Evolutionary conservation across 306 rosid species (phyloP).

Genomic region (Nissolia schottii): DNA sequence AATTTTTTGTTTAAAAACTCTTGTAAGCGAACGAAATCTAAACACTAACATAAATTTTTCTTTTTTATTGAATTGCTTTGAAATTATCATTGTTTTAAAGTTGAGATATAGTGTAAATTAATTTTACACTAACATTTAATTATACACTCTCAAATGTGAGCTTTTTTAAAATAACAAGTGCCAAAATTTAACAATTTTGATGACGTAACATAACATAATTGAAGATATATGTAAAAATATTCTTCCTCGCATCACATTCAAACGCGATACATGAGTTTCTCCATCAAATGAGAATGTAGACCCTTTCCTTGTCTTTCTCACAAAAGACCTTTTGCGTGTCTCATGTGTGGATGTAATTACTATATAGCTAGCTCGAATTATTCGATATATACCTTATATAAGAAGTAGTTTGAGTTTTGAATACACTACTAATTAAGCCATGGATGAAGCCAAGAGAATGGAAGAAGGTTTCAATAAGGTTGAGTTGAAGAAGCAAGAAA

Average conservation of each 20-base stretch:
- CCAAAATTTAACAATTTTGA: no score
- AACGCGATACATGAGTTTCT: no score
- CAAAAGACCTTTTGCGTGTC: slow-evolving; percentile 8
- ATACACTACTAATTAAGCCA: not conserved
- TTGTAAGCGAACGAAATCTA: not conserved
- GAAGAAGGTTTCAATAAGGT: slow-evolving; percentile 45
- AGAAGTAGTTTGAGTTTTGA: not conserved
- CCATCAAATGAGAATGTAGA: slow-evolving; percentile 11
- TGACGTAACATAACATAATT: no score
- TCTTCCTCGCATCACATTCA: no score
- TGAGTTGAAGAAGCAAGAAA: not conserved
- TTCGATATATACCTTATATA: not conserved
- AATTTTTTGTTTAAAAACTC: no score
- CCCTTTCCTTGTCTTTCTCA: not conserved
- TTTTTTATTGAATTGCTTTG: no score
- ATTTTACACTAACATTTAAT: no score
- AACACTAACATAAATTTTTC: not conserved
- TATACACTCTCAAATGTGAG: no score
- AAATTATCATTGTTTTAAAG: no score
- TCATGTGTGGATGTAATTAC: not conserved
- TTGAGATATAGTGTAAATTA: no score
- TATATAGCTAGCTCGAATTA: not conserved
- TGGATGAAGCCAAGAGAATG: slow-evolving; percentile 52
- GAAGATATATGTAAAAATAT: no score
- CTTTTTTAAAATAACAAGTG: no score